phyloP scores from a whole-genome alignment of 1,139 yeast species.

The Debaryomycetaceae sp. region DNA sequence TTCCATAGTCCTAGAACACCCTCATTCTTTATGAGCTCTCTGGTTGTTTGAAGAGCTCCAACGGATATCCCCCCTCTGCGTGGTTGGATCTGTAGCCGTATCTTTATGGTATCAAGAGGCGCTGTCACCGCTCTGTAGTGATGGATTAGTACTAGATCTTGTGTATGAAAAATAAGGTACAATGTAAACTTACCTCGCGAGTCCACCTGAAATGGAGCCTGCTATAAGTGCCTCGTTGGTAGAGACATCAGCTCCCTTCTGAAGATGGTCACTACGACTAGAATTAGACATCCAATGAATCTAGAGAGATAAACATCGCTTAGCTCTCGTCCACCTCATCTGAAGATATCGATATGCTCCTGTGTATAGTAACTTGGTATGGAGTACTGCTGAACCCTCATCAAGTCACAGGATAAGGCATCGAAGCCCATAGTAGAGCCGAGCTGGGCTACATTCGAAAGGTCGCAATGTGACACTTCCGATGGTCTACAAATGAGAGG shows the following conservation, averaged over 20 bases:
- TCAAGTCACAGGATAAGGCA: too few species aligned
- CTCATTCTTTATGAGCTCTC: constrained; percentile 27
- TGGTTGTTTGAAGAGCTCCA: constrained; percentile 15
- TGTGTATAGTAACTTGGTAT: background rate
- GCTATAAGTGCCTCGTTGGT: constrained; percentile 51
- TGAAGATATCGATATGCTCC: background rate
- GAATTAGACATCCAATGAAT: background rate
- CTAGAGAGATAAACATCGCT: background rate
- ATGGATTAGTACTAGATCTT: constrained; percentile 17
- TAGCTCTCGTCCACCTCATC: background rate
- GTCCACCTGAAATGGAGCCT: constrained; percentile 71
- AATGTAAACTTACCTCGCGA: constrained; percentile 40
- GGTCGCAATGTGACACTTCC: too few species aligned
- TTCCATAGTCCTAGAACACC: constrained; percentile 71
- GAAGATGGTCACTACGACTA: constrained; percentile 44
- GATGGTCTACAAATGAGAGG: background rate
- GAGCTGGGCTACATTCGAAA: too few species aligned
- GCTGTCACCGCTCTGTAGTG: constrained; percentile 62
- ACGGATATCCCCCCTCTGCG: background rate
- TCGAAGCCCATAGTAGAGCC: too few species aligned
- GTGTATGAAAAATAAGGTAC: constrained; percentile 6
- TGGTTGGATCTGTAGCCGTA: constrained; percentile 56
- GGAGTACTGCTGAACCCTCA: too few species aligned
- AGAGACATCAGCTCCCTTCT: constrained; percentile 47
- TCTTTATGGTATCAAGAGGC: constrained; percentile 86